These are phyloP conservation scores for Colletotrichum abscissum DNA, from an alignment of 2,329 filamentous ascomycete species.

Conservation along the genomic window DNA sequence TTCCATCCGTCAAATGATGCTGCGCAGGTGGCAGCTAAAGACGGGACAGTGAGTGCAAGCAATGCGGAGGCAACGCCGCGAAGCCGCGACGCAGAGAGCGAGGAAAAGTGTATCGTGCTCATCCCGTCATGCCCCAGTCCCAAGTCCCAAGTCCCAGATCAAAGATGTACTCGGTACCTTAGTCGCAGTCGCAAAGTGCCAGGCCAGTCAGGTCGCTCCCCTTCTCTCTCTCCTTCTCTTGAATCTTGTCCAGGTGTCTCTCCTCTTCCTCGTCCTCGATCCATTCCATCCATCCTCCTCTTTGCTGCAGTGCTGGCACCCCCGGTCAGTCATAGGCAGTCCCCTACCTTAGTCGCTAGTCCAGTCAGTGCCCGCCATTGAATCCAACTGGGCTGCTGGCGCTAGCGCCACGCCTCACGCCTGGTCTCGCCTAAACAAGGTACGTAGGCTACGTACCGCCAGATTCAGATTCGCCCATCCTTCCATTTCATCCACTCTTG, in stretches of 20 bases:
- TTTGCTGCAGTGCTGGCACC: not conserved
- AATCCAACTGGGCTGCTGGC: conserved; percentile 29
- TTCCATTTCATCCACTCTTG: conserved; percentile 36
- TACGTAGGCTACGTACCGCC: conserved; percentile 35
- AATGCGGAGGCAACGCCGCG: conserved; percentile 2
- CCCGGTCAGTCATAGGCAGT: conserved; percentile 6
- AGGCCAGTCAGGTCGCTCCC: too few relatives aligned
- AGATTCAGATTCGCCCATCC: conserved; percentile 36
- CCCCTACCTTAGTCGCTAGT: conserved; percentile 8
- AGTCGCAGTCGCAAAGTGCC: too few relatives aligned
- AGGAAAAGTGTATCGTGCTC: conserved; percentile 16
- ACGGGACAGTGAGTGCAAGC: conserved; percentile 13
- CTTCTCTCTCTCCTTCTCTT: too few relatives aligned
- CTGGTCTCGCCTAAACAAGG: conserved; percentile 37
- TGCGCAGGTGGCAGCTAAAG: not conserved
- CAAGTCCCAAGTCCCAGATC: not conserved
- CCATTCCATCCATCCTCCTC: not conserved
- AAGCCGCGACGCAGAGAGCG: conserved; percentile 8
- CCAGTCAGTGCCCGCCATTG: conserved; percentile 19
- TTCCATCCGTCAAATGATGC: conserved; percentile 8
- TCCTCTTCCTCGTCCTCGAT: not conserved
- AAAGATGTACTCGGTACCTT: too few relatives aligned
- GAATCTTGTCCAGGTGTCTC: not conserved
- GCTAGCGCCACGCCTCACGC: conserved; percentile 35
- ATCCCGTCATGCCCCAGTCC: conserved; percentile 22